Base-by-base conservation (phyloP, 108 stramenopile genomes). In the Nitzschia sp. region DNA sequence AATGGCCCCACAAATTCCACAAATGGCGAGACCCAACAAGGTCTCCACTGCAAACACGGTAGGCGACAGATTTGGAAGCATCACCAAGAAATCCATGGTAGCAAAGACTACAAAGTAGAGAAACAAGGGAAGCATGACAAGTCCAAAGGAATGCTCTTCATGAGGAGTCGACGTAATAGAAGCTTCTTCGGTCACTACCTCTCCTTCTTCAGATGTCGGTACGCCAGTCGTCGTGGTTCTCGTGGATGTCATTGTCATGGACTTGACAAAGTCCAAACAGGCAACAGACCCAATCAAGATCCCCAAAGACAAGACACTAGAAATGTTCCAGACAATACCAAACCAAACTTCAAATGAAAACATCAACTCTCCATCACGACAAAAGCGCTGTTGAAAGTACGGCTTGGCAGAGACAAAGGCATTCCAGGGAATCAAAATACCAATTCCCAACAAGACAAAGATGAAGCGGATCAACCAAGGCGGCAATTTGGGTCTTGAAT, bases 341-440 rank as follows among this genome's bases (percentile, higher is more conserved):
- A 85, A 81, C 65, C 80, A 83, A 7, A 66, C 58, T 65, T 82
- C 78, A 51, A 80, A 67, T 37, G 71, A 38, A 1, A 69, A 64
- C 43, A 72, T 40, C 10, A 52, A 65, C 6, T 53, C 46, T 29
- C 59, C 60, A 26, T 38, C 65, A 14, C 41, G 60, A 38, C 80
- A 80, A 37, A 83, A 55, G 0, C 86, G 72, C 34, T 59, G 25
- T 37, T 67, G 42, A 71, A 85, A 85, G 53, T 88, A 88, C 12
- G 80, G 67, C 44, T 76, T 71, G 48, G 84, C 83, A n/a, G 71
- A 80, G 11, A 88, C 74, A 63, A 83, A 84, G 25, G 83, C 81
- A 69, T 88, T 88, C 87, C 87, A 88, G 6, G 87, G 87, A 11
- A 88, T 42, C 53, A 88, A 63, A 38, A 80, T 48, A 22, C 83